Conservation (phyloP, 306 rosid species). For the Sicyos edulis region DNA sequence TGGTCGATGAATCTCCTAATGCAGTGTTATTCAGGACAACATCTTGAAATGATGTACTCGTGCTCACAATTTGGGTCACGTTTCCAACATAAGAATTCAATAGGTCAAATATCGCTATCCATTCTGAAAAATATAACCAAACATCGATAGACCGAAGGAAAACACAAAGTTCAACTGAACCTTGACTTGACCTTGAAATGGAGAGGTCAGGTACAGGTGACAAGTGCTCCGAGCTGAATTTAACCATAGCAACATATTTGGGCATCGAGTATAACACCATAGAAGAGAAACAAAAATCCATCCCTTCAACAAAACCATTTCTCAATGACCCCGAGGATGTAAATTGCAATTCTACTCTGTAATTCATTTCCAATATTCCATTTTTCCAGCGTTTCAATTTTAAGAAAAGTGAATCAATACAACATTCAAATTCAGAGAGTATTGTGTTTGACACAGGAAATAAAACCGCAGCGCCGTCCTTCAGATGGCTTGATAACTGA, state of each 20-base stretch:
- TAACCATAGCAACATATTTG: constrained; percentile 44
- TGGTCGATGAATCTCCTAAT: constrained; percentile 19
- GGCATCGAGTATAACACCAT: constrained; percentile 42
- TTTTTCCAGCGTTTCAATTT: constrained; percentile 33
- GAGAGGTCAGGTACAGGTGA: constrained; percentile 45
- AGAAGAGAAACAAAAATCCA: constrained; percentile 51
- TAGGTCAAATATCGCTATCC: constrained; percentile 53
- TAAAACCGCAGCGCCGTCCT: constrained; percentile 33
- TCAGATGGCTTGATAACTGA: constrained; percentile 42
- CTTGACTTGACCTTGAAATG: constrained; percentile 42
- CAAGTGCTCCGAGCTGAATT: constrained; percentile 38
- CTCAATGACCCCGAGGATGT: constrained; percentile 50
- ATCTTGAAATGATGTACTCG: constrained; percentile 24
- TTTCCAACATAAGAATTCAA: constrained; percentile 33
- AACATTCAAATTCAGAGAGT: constrained; percentile 53
- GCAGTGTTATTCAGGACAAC: constrained; percentile 29
- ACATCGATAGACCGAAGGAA: constrained; percentile 62
- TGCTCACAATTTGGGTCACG: constrained; percentile 26
- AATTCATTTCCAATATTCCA: constrained; percentile 36
- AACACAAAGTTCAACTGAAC: constrained; percentile 40
- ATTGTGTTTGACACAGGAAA: constrained; percentile 28
- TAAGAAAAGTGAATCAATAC: constrained; percentile 41
- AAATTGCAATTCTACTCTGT: constrained; percentile 50
- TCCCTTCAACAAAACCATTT: constrained; percentile 41
- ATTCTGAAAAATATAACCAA: constrained; percentile 68